Evolutionary conservation across 768 basidiomycete genomes (phyloP), one percentile per base, ranked within the genome.

Genomic region (Crucibulum laeve): DNA sequence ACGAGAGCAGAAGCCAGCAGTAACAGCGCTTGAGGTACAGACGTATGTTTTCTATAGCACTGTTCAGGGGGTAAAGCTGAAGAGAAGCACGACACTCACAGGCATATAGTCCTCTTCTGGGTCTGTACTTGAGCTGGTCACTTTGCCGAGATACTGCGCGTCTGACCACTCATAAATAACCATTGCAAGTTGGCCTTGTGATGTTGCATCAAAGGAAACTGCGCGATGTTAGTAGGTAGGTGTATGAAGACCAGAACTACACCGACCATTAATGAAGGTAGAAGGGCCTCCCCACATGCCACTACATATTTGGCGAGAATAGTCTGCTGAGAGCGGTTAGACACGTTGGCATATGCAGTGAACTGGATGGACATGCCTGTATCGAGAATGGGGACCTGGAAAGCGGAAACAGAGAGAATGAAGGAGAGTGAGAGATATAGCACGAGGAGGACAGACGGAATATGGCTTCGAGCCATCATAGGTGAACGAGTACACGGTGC

Each of bases 131-230:
- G 51, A 30, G 8, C 43, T 46, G 30, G 49, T 80, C 36, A 73
- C 65, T 59, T 76, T 82, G 25, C 96, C 96, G 2, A 99, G 74
- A 58, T 89, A 93, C 36, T 73, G 65, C 41, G 83, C 82, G 57
- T 99, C 96, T 22, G 73, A 61, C 94, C 94, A 99, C 66, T 98
- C 95, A 57, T 97, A 99, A 18, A 99, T 81, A 42, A 95, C 87
- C 76, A 96, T 83, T 21, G 95, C 91, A 15, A 96, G 70, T 63
- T 95, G 89, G 26, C 95, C 95, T 54, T 82, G 71, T 3, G 92
- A 92, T 4, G 73, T 54, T 14, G 70, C 59, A 53, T 89, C 81
- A 67, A 97, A 98, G 3, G 82, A 82, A 47, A 95, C 84, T 87
- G 47, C 17, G 44, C 36, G 21, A 40, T 42, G 26, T 26, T 46